phyloP scores from a whole-genome alignment of 768 basidiomycete species.

The Hygrophoropsis aurantiaca region DNA sequence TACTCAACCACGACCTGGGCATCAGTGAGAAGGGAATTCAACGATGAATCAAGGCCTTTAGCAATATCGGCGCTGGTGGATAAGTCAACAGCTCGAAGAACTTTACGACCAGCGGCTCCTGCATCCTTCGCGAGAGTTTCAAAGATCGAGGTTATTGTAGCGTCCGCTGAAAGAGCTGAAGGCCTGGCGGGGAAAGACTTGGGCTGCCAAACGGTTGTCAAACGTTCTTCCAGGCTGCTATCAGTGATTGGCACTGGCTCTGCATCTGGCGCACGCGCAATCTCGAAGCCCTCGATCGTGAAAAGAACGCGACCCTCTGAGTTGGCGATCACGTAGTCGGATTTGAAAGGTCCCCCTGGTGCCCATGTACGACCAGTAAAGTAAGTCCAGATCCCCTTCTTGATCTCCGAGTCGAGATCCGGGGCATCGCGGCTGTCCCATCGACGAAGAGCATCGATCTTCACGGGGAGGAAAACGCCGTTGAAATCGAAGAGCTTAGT shows the following conservation, averaged over 20 bases:
- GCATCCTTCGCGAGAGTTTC: conserved; percentile 16
- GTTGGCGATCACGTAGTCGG: conserved; percentile 27
- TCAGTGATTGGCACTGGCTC: conserved; percentile 25
- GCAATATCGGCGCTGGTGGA: conserved; percentile 17
- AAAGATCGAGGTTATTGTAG: conserved; percentile 8
- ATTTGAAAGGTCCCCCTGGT: conserved; percentile 17
- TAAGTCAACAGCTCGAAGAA: conserved; percentile 24
- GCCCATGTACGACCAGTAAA: conserved; percentile 23
- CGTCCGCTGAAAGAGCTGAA: conserved; percentile 7
- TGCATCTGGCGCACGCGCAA: conserved; percentile 28
- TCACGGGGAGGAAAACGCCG: conserved; percentile 30
- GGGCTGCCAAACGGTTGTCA: conserved; percentile 32
- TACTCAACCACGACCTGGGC: conserved; percentile 13
- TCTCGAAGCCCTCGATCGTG: conserved; percentile 34
- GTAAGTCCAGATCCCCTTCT: conserved; percentile 30
- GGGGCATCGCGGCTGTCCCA: conserved; percentile 26
- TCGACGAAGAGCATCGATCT: conserved; percentile 27
- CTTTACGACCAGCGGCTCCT: conserved; percentile 16
- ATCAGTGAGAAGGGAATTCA: conserved; percentile 17
- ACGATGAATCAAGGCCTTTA: conserved; percentile 11
- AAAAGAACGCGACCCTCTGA: conserved; percentile 28
- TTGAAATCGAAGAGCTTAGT: conserved; percentile 30
- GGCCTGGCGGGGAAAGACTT: conserved; percentile 21
- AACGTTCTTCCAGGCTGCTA: conserved; percentile 24
- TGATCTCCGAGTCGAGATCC: conserved; percentile 23